Percentiles rank a stretch among this genome's conserved stretches.
Evolutionary conservation across 192 early-diverging fungal genomes (phyloP).

Genomic region (Phlyctochytrium arcticum): DNA sequence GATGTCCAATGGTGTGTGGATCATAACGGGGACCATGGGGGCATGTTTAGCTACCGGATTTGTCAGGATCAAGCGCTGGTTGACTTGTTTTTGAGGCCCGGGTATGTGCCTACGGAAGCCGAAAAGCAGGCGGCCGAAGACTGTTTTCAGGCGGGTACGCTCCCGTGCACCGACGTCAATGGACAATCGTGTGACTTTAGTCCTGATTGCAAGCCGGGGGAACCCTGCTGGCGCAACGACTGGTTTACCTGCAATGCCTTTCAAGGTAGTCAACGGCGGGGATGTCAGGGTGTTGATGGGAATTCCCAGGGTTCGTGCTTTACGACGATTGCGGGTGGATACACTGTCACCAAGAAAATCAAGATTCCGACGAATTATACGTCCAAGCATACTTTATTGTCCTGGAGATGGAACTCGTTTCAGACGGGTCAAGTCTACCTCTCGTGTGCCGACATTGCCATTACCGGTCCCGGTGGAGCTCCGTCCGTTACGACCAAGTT

Average conservation of each 20-base stretch:
- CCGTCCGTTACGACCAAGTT: too few relatives aligned
- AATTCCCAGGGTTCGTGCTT: background rate
- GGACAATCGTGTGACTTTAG: conserved; percentile 2
- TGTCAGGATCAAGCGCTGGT: conserved; percentile 8
- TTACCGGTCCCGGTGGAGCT: too few relatives aligned
- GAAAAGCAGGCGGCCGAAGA: conserved; percentile 13
- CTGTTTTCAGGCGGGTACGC: background rate
- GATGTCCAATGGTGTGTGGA: conserved; percentile 20
- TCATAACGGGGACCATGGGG: conserved; percentile 9
- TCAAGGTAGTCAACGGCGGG: background rate
- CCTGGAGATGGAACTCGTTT: conserved; percentile 10
- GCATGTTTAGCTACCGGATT: conserved; percentile 16
- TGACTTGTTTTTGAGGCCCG: conserved; percentile 7
- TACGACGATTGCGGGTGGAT: conserved; percentile 10
- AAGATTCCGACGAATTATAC: conserved; percentile 7
- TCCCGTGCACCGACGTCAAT: conserved; percentile 5
- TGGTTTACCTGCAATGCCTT: conserved; percentile 10
- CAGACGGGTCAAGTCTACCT: conserved; percentile 12
- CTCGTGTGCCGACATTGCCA: conserved; percentile 14
- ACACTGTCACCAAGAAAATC: conserved; percentile 6
- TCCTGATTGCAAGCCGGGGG: conserved; percentile 3
- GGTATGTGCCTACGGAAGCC: conserved; percentile 4
- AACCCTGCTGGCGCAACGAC: conserved; percentile 4
- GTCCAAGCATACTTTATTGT: conserved; percentile 2
- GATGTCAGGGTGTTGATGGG: conserved; percentile 7